Evolutionary conservation across 208 protist species (phyloP).

Genomic region (Porcisia deanei): DNA sequence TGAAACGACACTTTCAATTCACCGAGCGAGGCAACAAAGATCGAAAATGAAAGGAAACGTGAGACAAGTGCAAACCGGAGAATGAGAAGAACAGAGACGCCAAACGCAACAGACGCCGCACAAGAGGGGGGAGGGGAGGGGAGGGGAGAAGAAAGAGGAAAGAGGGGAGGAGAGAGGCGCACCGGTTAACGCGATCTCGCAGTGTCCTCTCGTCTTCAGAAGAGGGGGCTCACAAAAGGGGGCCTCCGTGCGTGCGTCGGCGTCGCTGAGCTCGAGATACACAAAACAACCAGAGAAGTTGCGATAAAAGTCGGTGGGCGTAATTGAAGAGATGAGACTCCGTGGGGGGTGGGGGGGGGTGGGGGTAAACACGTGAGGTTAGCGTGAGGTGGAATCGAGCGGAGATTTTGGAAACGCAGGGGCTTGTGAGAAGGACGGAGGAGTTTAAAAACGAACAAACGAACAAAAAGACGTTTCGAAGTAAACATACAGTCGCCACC

Average conservation of each 20-base stretch:
- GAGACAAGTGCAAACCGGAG: background rate
- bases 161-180: background rate
- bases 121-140: background rate
- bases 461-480: background rate
- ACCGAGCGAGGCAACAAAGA: constrained; percentile 6
- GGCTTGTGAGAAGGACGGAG: background rate
- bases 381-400: background rate
- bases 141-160: background rate
- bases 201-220: background rate
- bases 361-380: background rate
- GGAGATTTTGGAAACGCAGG: too few relatives aligned
- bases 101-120: background rate
- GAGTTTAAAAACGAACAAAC: background rate
- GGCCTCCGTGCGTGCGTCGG: background rate
- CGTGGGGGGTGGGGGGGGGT: too few relatives aligned
- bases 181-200: background rate
- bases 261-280: background rate
- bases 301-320: background rate
- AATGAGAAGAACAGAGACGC: background rate
- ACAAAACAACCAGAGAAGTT: background rate
- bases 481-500: too few relatives aligned
- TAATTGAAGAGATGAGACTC: background rate
- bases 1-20: background rate
- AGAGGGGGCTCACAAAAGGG: background rate
- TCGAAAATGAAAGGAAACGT: constrained; percentile 6